Conservation (phyloP, 257 asterid species). For the Jaltomata sinuosa region DNA sequence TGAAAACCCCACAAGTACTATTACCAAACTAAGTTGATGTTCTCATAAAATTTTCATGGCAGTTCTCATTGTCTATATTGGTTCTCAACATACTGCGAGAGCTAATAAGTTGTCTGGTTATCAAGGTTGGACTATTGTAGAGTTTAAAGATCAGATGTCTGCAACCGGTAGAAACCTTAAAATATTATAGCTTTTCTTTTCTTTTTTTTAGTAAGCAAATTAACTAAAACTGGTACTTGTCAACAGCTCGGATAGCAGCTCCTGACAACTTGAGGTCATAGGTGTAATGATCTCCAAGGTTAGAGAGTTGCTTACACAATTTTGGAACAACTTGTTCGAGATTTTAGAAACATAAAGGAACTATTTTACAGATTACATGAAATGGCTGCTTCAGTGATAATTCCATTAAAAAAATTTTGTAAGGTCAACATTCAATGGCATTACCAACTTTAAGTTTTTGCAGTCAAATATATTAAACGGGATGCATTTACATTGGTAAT, state of each 20-base stretch:
- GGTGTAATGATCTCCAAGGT: neutral
- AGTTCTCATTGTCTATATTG: neutral
- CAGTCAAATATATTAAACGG: neutral
- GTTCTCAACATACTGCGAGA: neutral
- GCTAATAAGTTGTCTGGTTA: neutral
- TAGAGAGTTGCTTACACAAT: neutral
- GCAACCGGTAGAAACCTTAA: neutral
- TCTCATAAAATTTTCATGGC: neutral
- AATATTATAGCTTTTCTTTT: neutral
- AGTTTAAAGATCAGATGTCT: neutral
- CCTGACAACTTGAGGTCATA: neutral
- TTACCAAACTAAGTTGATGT: neutral
- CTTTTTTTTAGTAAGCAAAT: neutral
- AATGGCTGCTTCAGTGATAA: neutral
- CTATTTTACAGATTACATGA: neutral
- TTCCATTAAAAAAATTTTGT: neutral
- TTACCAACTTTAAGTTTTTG: neutral
- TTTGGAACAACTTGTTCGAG: neutral
- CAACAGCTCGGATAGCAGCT: neutral
- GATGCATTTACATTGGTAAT: neutral
- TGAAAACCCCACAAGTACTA: neutral
- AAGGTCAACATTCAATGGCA: neutral
- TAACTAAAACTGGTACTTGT: neutral
- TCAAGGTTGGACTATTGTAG: neutral
- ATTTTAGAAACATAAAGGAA: neutral